These are phyloP conservation scores for Rhizodiscina lignyota DNA, from an alignment of 495 filamentous ascomycete species.

Conservation along the genomic window DNA sequence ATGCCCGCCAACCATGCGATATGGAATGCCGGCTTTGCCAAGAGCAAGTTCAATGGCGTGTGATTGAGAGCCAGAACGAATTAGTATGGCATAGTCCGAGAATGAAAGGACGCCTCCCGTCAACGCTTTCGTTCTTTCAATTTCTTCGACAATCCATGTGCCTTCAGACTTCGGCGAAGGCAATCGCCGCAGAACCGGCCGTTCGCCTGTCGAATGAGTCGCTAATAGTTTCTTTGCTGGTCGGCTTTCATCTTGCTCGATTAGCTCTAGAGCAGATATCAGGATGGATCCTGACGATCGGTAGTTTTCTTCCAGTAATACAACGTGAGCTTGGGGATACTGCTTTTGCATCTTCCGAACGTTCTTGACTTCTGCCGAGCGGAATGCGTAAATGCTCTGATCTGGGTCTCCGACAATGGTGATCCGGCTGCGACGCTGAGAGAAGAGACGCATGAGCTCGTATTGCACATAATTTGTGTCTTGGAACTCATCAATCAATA, in stretches of 20 bases:
- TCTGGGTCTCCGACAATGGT: conserved; percentile 96
- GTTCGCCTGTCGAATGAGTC: conserved; percentile 64
- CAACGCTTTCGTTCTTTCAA: conserved; percentile 51
- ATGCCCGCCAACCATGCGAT: conserved; percentile 85
- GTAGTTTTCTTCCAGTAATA: conserved; percentile 91
- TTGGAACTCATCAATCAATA: conserved; percentile 96
- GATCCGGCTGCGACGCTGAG: conserved; percentile 36
- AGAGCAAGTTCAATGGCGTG: conserved; percentile 70
- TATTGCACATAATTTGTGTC: conserved; percentile 95
- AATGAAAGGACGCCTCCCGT: conserved; percentile 55
- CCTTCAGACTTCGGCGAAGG: conserved; percentile 61
- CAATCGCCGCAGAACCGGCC: conserved; percentile 70
- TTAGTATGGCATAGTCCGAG: conserved; percentile 64
- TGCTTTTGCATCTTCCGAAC: conserved; percentile 57
- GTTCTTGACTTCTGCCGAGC: conserved; percentile 92
- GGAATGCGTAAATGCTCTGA: conserved; percentile 96
- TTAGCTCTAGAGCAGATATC: conserved; percentile 62
- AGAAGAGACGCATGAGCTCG: conserved; percentile 83
- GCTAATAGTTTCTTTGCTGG: conserved; percentile 64
- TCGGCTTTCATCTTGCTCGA: conserved; percentile 74
- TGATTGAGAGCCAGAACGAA: conserved; percentile 72
- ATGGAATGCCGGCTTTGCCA: conserved; percentile 73
- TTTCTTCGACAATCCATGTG: conserved; percentile 77
- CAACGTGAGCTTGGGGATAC: conserved; percentile 61
- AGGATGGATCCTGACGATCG: conserved; percentile 86